Evolutionary conservation across 2,329 filamentous ascomycete genomes (phyloP).

Genomic region (Shiraia bambusicola): DNA sequence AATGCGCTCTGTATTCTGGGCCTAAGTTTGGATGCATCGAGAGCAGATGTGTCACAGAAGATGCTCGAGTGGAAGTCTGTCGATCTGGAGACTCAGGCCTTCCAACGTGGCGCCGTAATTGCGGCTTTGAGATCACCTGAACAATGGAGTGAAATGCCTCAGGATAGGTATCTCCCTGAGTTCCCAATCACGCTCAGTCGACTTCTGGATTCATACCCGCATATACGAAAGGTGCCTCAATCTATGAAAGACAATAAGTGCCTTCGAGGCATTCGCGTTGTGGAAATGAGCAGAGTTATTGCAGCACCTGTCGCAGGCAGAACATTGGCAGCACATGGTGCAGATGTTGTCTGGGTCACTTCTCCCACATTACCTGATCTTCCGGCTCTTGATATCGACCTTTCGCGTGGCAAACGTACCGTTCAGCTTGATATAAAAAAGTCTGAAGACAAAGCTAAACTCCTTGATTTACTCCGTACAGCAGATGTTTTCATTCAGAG

Average conservation of each 20-base stretch:
- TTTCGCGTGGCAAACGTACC: conserved; percentile 53
- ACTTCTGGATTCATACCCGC: conserved; percentile 23
- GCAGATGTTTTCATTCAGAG: conserved; percentile 59
- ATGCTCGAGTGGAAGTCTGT: conserved; percentile 47
- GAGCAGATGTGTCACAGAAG: conserved; percentile 44
- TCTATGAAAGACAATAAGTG: conserved; percentile 24
- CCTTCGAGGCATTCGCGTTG: conserved; percentile 46
- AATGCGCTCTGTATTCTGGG: conserved; percentile 50
- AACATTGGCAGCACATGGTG: conserved; percentile 49
- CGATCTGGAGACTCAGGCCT: conserved; percentile 53
- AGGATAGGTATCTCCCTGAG: conserved; percentile 48
- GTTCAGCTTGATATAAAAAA: conserved; percentile 52
- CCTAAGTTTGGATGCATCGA: conserved; percentile 35
- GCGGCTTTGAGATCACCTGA: conserved; percentile 53
- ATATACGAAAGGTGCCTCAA: conserved; percentile 3
- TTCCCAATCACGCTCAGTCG: conserved; percentile 51
- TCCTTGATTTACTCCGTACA: conserved; percentile 49
- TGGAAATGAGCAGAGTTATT: conserved; percentile 48
- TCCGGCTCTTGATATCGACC: conserved; percentile 43
- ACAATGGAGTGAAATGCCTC: conserved; percentile 56
- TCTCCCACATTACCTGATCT: conserved; percentile 48
- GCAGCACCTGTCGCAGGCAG: conserved; percentile 49
- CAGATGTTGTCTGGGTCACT: conserved; percentile 52
- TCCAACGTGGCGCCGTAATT: conserved; percentile 48
- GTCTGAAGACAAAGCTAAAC: conserved; percentile 42